Evolutionary conservation across 176 grass and related monocot genomes (phyloP), one percentile per base, ranked within the genome.

Genomic region (Bromus sterilis): DNA sequence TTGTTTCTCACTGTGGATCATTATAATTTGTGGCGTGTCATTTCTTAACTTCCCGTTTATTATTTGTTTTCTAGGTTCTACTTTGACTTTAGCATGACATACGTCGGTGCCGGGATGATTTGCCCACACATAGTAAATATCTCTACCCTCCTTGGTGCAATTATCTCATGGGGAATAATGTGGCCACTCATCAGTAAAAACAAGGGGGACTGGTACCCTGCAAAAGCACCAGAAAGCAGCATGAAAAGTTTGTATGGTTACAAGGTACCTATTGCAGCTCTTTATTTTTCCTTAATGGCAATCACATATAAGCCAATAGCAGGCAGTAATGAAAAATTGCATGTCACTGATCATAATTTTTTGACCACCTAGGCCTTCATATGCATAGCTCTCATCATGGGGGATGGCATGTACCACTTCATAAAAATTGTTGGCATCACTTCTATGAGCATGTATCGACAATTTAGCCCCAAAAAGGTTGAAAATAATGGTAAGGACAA

Each of bases 211-310:
- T 97, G 94, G 94, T 94, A 90, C 78, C 81, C 94, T 76, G 86
- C 80, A 56, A 94, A 80, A 32, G 41, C 89, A 85, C 81, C 89
- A 43, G 85, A 87, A 58, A 85, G 89, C 36, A 97, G 92, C 37
- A 97, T 97, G 94, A 94, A 67, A 78, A 94, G 94, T 57, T 70
- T 97, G 75, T 91, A 94, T 21, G 94, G 94, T 78, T 97, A 97
- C 46, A 97, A 97, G 94, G 94, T 97, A 56, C 55, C 18, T 37
- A 34, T 9, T 60, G 11, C 51, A 44, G 20, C 6, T 25, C 4
- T 42, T 15, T 7, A 43, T 16, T 12, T 36, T 41, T 56, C 28
- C 64, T 51, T 46, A 4, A 2, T 66, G 30, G 11, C n/a, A 21
- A 51, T 53, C 26, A 2, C 41, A 28, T 71, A 21, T 71, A 21